Conservation (phyloP, 805 yeast genomes). For the Clavispora phyllophila region DNA sequence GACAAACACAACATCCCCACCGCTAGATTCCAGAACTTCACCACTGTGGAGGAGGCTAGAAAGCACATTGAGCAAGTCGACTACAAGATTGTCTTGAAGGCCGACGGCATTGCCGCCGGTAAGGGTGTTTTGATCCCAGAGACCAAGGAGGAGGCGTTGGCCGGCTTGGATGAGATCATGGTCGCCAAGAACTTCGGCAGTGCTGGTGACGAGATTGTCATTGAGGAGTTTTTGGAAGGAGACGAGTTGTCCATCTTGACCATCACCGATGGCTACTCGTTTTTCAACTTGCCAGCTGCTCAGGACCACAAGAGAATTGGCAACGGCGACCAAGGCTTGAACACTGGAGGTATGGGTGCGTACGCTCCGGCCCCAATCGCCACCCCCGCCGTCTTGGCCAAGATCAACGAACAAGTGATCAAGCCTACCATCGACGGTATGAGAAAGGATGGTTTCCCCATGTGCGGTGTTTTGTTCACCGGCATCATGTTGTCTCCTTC, state of each 20-base stretch:
- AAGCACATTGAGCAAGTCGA: conserved; percentile 59
- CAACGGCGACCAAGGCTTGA: conserved; percentile 88
- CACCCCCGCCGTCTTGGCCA: conserved; percentile 62
- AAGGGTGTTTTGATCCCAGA: conserved; percentile 95
- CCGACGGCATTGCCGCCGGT: conserved; percentile 98
- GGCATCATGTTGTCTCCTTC: conserved; percentile 86
- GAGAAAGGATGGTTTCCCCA: conserved; percentile 93
- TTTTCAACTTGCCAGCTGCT: conserved; percentile 88
- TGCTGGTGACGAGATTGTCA: conserved; percentile 91
- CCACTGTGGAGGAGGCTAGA: conserved; percentile 68
- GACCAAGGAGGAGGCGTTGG: conserved; percentile 75
- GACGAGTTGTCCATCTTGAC: conserved; percentile 94
- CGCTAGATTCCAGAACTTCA: conserved; percentile 83
- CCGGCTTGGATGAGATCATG: conserved; percentile 85
- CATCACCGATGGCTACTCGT: conserved; percentile 88
- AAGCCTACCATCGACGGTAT: conserved; percentile 93
- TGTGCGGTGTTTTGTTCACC: conserved; percentile 92
- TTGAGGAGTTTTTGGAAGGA: conserved; percentile 95
- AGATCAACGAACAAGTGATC: conserved; percentile 70
- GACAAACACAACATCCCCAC: conserved; percentile 89
- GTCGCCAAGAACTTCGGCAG: conserved; percentile 80
- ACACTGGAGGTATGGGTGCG: conserved; percentile 99
- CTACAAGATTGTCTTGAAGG: conserved; percentile 86
- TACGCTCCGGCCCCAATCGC: conserved; percentile 98
- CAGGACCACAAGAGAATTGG: conserved; percentile 97